Conservation (phyloP, 345 rosid genomes). For the Dimocarpus longan region DNA sequence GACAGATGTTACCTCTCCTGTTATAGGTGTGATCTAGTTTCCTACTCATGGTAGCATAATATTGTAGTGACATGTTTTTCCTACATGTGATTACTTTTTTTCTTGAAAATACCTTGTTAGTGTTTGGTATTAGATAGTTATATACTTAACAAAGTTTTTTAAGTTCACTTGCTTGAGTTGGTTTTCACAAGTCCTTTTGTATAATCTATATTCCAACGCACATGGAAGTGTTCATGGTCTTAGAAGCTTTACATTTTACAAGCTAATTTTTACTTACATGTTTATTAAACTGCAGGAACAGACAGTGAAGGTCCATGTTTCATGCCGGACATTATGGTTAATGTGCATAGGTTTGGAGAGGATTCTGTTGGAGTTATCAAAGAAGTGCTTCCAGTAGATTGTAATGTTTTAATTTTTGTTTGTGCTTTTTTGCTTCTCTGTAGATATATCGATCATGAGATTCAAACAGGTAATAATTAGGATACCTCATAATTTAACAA, state of each 20-base stretch:
- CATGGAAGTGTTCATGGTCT: neutral
- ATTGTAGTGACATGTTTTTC: neutral
- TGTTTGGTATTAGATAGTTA: neutral
- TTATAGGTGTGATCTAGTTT: slow-evolving; percentile 48
- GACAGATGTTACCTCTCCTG: slow-evolving; percentile 97
- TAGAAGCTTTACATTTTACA: neutral
- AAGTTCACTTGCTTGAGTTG: neutral
- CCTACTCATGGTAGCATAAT: neutral
- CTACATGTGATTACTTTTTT: neutral
- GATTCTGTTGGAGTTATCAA: slow-evolving; percentile 73
- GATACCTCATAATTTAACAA: neutral
- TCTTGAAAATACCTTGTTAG: too few relatives aligned
- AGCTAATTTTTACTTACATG: neutral
- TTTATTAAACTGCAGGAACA: slow-evolving; percentile 52
- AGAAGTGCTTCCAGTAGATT: slow-evolving; percentile 71
- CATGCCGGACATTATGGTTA: slow-evolving; percentile 89
- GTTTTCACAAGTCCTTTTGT: neutral
- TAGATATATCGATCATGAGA: neutral
- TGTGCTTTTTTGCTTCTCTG: neutral
- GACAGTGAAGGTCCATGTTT: slow-evolving; percentile 82
- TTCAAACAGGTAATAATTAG: neutral
- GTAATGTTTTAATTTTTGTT: neutral
- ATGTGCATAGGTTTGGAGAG: slow-evolving; percentile 61
- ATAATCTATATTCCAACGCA: neutral
- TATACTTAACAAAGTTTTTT: neutral